Evolutionary conservation across 2,329 filamentous ascomycete species (phyloP).

Genomic region (Phyllosticta ampelicida): DNA sequence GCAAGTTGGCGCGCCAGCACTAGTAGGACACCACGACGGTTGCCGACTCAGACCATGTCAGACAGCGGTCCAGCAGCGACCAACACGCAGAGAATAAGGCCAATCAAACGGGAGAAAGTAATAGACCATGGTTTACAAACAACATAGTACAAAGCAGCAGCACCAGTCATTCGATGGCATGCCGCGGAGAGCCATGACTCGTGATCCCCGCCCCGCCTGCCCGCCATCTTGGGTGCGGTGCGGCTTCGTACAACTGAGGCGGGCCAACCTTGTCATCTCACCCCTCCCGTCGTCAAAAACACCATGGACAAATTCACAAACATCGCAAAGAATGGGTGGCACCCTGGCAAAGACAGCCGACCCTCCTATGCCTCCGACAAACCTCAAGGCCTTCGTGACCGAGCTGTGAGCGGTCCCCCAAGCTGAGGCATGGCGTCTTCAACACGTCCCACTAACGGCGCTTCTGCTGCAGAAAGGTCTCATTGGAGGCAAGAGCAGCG

Average conservation of each 20-base stretch:
- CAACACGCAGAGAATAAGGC: too few relatives aligned
- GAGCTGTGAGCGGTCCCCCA: conserved; percentile 3
- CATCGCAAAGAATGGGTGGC: conserved; percentile 39
- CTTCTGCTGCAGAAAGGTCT: conserved; percentile 40
- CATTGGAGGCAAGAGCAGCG: conserved; percentile 45
- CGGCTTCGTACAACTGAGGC: not conserved
- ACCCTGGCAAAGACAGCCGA: conserved; percentile 27
- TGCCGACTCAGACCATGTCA: not conserved
- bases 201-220: conserved; percentile 1
- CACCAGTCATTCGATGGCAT: too few relatives aligned
- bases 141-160: too few relatives aligned
- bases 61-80: too few relatives aligned
- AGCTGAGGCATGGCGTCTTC: not conserved
- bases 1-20: not conserved
- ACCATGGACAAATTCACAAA: conserved; percentile 27
- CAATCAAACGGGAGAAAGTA: too few relatives aligned
- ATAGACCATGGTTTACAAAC: too few relatives aligned
- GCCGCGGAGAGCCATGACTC: not conserved
- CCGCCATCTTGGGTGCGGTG: not conserved
- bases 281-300: not conserved
- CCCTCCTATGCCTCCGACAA: not conserved
- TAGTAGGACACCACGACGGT: not conserved
- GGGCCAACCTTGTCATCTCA: conserved; percentile 1
- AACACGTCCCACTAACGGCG: conserved; percentile 11
- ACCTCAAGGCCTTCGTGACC: conserved; percentile 1